Percentiles rank a stretch among this genome's conserved stretches.
These are phyloP conservation scores for Teunomyces aglyptinius DNA, from an alignment of 805 yeast species.

Conservation along the genomic window DNA sequence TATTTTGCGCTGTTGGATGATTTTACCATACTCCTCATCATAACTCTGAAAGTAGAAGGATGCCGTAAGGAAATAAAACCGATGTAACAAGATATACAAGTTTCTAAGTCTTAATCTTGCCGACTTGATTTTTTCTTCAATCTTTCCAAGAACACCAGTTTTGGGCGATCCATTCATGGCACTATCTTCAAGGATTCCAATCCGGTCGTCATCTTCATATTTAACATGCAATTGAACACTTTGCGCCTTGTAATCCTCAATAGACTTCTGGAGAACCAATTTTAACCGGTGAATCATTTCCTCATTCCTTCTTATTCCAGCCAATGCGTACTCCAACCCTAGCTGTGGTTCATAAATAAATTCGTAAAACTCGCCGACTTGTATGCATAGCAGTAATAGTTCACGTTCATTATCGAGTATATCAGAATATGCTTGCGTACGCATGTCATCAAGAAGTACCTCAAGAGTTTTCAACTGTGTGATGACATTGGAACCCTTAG, in stretches of 20 bases:
- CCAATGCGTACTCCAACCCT: slow-evolving; percentile 50
- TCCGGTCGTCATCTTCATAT: slow-evolving; percentile 17
- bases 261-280: slow-evolving; percentile 14
- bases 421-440: slow-evolving; percentile 51
- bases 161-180: not conserved
- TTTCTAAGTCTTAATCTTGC: slow-evolving; percentile 37
- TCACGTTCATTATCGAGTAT: slow-evolving; percentile 49
- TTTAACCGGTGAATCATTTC: slow-evolving; percentile 23
- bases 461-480: slow-evolving; percentile 48
- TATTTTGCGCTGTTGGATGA: slow-evolving; percentile 17
- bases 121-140: slow-evolving; percentile 24
- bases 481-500: slow-evolving; percentile 17
- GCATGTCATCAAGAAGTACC: slow-evolving; percentile 66
- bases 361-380: slow-evolving; percentile 71
- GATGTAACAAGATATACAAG: slow-evolving; percentile 66
- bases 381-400: slow-evolving; percentile 45
- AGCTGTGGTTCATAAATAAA: slow-evolving; percentile 46
- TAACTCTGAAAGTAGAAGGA: slow-evolving; percentile 61
- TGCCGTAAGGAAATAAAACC: slow-evolving; percentile 74
- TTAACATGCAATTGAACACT: slow-evolving; percentile 12
- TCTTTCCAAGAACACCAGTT: slow-evolving; percentile 10
- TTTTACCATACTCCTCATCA: slow-evolving; percentile 32
- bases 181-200: slow-evolving; percentile 12
- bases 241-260: slow-evolving; percentile 22
- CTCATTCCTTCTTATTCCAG: slow-evolving; percentile 34